Evolutionary conservation across 2,329 filamentous ascomycete species (phyloP), one percentile per base, ranked within the genome.

Genomic region (Fusarium circinatum): DNA sequence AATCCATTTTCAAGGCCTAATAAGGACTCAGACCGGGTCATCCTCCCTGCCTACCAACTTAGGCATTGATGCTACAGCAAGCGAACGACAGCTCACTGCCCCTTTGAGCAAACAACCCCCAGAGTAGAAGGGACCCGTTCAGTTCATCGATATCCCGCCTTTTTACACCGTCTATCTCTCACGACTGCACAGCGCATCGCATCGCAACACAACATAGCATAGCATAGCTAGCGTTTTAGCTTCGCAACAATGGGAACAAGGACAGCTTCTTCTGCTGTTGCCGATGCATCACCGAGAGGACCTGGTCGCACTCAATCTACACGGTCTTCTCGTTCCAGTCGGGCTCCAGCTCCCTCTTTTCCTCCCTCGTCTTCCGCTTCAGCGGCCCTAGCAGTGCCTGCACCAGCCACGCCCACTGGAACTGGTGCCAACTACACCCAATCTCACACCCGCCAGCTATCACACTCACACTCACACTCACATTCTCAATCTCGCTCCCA

Each of bases 261-360:
- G 65, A 77, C 76, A 17, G 75, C 76, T 68, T 65, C 66, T 48
- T 71, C 68, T 64, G 56, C 75, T 45, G 68, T 72, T 32, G 66
- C 74, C 51, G 76, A 75, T 74, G 62, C 76, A 70, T 77, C 77
- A 57, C 72, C 61, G 60, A 65, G 76, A 69, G 76, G 76, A 70
- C 81, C 80, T 73, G 76, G 80, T 72, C 80, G 81, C 70, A 81
- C 79, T 67, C 81, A 78, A 75, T 82, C 81, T 68, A 80, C 78
- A 72, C 79, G 80, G 71, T 79, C 80, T 67, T 76, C 78, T 72
- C 77, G 79, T 69, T 80, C 73, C 49, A 62, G 59, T 56, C 65
- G 73, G 49, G 74, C 68, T 71, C 72, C 67, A 62, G 68, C 63
- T 73, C 66, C 70, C 52, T 70, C 68, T 67, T 65, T 63, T 68